phyloP scores from a whole-genome alignment of 163 green algal species.

The Chlorella variabilis region DNA sequence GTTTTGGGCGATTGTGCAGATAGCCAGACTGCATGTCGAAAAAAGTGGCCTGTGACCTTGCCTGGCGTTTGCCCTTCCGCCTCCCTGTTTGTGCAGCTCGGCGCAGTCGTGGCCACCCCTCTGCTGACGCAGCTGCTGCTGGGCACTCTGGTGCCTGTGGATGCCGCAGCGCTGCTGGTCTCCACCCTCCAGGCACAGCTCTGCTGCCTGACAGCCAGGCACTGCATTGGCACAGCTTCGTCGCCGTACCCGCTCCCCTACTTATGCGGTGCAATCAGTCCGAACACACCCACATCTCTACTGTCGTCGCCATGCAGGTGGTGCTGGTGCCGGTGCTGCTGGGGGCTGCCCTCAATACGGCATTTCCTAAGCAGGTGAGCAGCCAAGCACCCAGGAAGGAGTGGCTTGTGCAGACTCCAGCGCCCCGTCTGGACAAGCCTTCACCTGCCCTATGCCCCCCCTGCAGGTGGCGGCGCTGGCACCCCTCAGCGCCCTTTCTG shows the following conservation, averaged over 20 bases:
- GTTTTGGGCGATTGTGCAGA: too few relatives aligned
- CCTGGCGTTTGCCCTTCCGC: neutral
- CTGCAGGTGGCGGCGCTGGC: conserved; percentile 42
- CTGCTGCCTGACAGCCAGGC: too few relatives aligned
- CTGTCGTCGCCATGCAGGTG: conserved; percentile 75
- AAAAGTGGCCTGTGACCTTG: neutral
- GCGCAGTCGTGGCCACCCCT: conserved; percentile 80
- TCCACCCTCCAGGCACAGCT: conserved; percentile 66
- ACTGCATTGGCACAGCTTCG: too few relatives aligned
- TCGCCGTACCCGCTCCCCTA: too few relatives aligned
- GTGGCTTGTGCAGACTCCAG: too few relatives aligned
- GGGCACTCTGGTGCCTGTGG: conserved; percentile 81
- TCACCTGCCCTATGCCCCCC: conserved; percentile 5
- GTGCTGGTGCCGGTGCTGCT: conserved; percentile 83
- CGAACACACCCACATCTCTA: too few relatives aligned
- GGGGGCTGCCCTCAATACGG: conserved; percentile 75
- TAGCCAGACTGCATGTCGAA: too few relatives aligned
- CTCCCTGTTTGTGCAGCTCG: conserved; percentile 28
- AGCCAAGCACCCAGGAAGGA: too few relatives aligned
- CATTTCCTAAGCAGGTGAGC: conserved; percentile 47
- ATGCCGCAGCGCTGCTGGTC: conserved; percentile 54
- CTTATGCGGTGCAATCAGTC: too few relatives aligned
- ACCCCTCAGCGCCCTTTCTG: conserved; percentile 53
- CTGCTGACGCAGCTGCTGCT: conserved; percentile 83
- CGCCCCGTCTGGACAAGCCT: too few relatives aligned